Evolutionary conservation across 305 asterid species (phyloP).

Genomic region (Fraxinus velutina): DNA sequence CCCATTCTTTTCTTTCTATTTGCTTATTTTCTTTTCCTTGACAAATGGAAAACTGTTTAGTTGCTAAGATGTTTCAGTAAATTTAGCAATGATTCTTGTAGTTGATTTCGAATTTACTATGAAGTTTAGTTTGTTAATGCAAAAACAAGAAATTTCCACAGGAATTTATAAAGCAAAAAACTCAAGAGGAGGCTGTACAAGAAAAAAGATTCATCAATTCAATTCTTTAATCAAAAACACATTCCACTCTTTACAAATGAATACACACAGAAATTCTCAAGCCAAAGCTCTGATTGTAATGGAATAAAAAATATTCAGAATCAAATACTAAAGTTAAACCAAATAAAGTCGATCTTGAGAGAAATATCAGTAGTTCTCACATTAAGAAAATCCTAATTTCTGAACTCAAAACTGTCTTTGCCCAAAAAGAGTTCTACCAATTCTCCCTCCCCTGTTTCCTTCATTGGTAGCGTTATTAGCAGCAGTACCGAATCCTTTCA

Average conservation of each 20-base stretch:
- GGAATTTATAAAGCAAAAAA: neutral
- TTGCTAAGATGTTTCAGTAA: neutral
- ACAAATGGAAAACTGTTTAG: neutral
- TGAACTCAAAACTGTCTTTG: conserved; percentile 43
- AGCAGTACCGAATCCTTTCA: conserved; percentile 54
- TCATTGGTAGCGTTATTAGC: conserved; percentile 55
- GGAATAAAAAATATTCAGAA: neutral
- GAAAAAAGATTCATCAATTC: neutral
- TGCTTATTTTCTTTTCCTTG: neutral
- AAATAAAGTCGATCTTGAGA: neutral
- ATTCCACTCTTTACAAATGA: neutral
- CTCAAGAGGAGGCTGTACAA: neutral
- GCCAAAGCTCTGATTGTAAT: neutral
- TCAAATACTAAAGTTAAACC: neutral
- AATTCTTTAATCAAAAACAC: neutral
- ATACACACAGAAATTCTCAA: conserved; percentile 20
- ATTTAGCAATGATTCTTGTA: neutral
- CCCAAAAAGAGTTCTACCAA: conserved; percentile 43
- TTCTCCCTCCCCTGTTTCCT: conserved; percentile 44
- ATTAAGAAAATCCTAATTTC: neutral
- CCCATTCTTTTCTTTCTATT: neutral
- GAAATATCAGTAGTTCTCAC: neutral
- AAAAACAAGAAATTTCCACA: neutral
- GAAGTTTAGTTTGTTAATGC: neutral
- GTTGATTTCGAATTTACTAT: neutral